Evolutionary conservation across 768 basidiomycete genomes (phyloP).

Genomic region (Mycena maculata): DNA sequence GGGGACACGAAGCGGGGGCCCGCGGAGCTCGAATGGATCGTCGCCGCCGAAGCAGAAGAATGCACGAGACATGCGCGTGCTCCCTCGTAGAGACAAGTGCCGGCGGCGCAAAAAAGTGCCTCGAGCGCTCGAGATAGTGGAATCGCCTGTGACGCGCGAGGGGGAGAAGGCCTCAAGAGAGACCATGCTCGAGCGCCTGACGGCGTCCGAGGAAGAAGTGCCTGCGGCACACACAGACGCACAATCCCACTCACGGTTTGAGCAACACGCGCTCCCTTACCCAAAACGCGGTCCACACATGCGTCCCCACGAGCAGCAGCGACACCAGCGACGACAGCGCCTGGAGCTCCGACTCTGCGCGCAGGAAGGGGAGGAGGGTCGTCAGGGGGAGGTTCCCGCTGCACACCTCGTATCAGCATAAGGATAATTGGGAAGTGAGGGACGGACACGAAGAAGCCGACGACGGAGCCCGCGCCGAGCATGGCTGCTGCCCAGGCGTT

Average conservation of each 20-base stretch:
- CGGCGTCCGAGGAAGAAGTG: no score
- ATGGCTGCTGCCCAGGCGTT: conserved; percentile 98
- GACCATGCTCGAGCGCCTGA: no score
- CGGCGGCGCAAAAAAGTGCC: no score
- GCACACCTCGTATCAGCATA: background rate
- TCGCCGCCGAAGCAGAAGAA: no score
- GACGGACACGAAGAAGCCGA: conserved; percentile 89
- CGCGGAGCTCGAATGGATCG: no score
- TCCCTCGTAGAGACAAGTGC: no score
- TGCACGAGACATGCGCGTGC: no score
- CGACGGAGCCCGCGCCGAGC: conserved; percentile 86
- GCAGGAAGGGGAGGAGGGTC: conserved; percentile 72
- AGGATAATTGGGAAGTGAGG: background rate
- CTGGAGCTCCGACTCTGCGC: conserved; percentile 81
- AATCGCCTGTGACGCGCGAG: no score
- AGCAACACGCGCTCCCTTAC: conserved; percentile 84
- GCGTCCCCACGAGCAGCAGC: conserved; percentile 73
- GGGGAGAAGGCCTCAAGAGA: no score
- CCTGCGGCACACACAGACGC: no score
- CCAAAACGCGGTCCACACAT: conserved; percentile 67
- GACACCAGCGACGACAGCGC: conserved; percentile 83
- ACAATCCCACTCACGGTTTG: conserved; percentile 32
- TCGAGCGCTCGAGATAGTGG: no score
- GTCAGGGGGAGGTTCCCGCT: conserved; percentile 90
- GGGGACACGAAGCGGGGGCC: no score